Base-by-base conservation (phyloP, 768 basidiomycete species). In the Suillus weaverae region DNA sequence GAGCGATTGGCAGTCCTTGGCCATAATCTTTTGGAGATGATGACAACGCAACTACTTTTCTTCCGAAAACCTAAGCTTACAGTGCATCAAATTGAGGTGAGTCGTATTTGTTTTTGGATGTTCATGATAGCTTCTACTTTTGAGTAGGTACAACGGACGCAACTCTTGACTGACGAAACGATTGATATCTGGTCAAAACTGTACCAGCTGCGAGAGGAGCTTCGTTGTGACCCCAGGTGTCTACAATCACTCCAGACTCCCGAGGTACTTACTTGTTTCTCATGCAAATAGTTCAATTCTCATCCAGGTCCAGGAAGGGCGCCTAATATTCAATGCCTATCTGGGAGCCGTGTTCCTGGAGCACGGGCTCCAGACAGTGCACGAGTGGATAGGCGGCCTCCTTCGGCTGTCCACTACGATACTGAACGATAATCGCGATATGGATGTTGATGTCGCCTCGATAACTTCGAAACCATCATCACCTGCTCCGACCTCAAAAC, bases 311-410 rank as follows among this genome's bases (percentile, higher is more conserved):
- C 67, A 89, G 87, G 87, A 89, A 78, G 81, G 82, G 7, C 80
- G 79, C 39, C 71, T 79, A 20, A 76, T 91, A 22, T 89, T 91
- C 72, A 79, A 83, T 69, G 85, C 89, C 48, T 91, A 90, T 77
- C 81, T 89, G 39, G 90, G 88, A 53, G 90, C 84, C 44, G 81
- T 89, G 33, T 89, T 82, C 70, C 70, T 76, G 66, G 83, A 86
- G 64, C 80, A 78, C 68, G 89, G 89, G 48, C 75, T 84, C 66
- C 72, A 77, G 20, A 75, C 73, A 41, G 82, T 89, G 64, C 81
- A 83, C 69, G 74, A 79, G 64, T 91, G 90, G 90, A 81, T 90
- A 70, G 79, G 76, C 51, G 71, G 66, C 66, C 81, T 74, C 67
- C 80, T 76, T 22, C 76, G 71, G 54, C 60, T 76, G 30, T 69